Percentiles rank a stretch among this genome's conserved stretches.
These are phyloP conservation scores for Ceratocystis variospora DNA, from an alignment of 2,329 filamentous ascomycete species.

Conservation along the genomic window DNA sequence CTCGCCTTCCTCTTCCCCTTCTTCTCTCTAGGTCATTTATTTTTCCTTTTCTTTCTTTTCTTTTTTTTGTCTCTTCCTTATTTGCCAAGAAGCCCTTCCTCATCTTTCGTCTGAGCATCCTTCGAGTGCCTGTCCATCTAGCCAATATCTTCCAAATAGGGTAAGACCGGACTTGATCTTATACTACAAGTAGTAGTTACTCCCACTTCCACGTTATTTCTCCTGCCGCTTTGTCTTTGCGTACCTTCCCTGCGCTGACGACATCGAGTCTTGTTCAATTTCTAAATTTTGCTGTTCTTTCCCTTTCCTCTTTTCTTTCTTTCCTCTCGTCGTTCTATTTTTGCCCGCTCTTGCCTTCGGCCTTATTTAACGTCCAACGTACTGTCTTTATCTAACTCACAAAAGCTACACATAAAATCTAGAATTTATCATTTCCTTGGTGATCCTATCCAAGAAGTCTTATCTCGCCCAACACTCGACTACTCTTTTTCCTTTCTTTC, in stretches of 20 bases:
- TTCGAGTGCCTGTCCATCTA: not conserved
- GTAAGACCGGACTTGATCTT: not conserved
- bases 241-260: not conserved
- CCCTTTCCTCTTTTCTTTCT: not conserved
- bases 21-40: not conserved
- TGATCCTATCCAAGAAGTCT: not conserved
- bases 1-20: not conserved
- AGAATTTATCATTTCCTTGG: not conserved
- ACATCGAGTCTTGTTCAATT: constrained; percentile 3
- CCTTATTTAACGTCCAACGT: not conserved
- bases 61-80: not conserved
- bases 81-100: not conserved
- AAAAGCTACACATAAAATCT: not conserved
- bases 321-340: not conserved
- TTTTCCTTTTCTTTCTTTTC: not conserved
- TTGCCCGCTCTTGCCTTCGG: not conserved
- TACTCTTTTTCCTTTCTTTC: not conserved
- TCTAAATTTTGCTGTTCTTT: constrained; percentile 2
- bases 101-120: not conserved
- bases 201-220: constrained; percentile 6
- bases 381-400: not conserved
- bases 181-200: constrained; percentile 5
- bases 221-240: constrained; percentile 1
- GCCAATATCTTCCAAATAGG: not conserved
- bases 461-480: not conserved